phyloP scores from a whole-genome alignment of 768 basidiomycete species.

The Clitopilus passeckerianus region DNA sequence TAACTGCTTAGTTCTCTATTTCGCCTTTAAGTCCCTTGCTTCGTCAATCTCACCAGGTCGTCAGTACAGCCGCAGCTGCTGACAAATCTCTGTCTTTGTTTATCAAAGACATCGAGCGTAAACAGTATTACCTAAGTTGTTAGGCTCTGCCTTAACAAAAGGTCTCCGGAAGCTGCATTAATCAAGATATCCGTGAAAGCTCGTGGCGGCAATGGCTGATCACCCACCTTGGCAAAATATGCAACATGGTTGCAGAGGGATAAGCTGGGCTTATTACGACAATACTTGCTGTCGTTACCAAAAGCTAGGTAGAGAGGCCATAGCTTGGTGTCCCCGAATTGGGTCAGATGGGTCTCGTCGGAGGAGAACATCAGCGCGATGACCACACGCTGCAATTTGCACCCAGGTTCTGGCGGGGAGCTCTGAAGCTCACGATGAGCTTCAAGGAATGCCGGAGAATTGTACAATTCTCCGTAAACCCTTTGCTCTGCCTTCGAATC shows the following conservation, averaged over 20 bases:
- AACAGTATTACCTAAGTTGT: too few species aligned
- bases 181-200: slow-evolving; percentile 9
- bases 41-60: too few species aligned
- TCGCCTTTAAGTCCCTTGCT: too few species aligned
- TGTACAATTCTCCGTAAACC: slow-evolving; percentile 15
- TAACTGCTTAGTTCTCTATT: too few species aligned
- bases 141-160: too few species aligned
- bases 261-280: slow-evolving; percentile 17
- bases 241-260: slow-evolving; percentile 31
- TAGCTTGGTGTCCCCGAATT: slow-evolving; percentile 26
- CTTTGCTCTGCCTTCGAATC: background rate
- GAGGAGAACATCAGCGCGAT: slow-evolving; percentile 25
- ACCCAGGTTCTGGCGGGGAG: slow-evolving; percentile 6
- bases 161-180: slow-evolving; percentile 21
- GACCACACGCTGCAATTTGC: slow-evolving; percentile 18
- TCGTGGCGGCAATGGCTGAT: background rate
- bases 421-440: slow-evolving; percentile 10
- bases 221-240: slow-evolving; percentile 31
- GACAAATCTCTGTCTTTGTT: too few species aligned
- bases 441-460: slow-evolving; percentile 11
- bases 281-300: slow-evolving; percentile 34
- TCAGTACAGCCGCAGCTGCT: too few species aligned
- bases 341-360: slow-evolving; percentile 28
- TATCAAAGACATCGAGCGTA: too few species aligned
- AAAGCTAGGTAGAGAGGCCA: slow-evolving; percentile 37